Conservation (phyloP, 352 stramenopile genomes). For the Phytophthora tubulina region DNA sequence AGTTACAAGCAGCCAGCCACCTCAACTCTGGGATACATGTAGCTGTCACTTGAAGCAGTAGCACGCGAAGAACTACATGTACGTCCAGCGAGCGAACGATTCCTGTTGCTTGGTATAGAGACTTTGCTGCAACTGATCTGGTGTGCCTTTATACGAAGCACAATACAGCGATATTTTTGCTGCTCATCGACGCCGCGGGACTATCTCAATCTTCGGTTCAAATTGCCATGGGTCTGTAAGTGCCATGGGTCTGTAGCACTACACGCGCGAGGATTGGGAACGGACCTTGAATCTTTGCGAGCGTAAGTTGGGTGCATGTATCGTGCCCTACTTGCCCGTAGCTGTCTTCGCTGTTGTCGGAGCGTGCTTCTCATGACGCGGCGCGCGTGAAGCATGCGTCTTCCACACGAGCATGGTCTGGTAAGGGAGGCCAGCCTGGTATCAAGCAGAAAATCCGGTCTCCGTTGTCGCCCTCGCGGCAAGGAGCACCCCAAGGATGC, state of each 20-base stretch:
- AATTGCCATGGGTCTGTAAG: too few species aligned
- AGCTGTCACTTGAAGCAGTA: too few species aligned
- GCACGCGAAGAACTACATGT: neutral
- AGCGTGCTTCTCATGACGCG: slow-evolving; percentile 7
- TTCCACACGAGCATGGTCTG: neutral
- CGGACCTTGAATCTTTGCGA: too few species aligned
- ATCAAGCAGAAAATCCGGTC: slow-evolving; percentile 25
- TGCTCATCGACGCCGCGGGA: slow-evolving; percentile 5
- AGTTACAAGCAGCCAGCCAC: neutral
- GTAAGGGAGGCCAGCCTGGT: neutral
- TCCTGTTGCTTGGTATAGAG: slow-evolving; percentile 26
- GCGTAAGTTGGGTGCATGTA: neutral
- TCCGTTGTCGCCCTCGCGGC: neutral
- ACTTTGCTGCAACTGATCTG: slow-evolving; percentile 5
- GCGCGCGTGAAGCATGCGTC: slow-evolving; percentile 1
- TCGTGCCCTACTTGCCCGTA: neutral
- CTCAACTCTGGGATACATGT: slow-evolving; percentile 1
- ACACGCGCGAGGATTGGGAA: too few species aligned
- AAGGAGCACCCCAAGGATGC: neutral
- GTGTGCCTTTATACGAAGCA: neutral
- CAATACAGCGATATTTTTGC: slow-evolving; percentile 17
- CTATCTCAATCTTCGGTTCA: neutral
- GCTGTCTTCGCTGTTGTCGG: neutral
- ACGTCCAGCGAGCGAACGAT: neutral
- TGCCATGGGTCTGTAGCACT: too few species aligned